Evolutionary conservation across 371 early-diverging fungal species (phyloP).

Genomic region (Batkoa obscura): DNA sequence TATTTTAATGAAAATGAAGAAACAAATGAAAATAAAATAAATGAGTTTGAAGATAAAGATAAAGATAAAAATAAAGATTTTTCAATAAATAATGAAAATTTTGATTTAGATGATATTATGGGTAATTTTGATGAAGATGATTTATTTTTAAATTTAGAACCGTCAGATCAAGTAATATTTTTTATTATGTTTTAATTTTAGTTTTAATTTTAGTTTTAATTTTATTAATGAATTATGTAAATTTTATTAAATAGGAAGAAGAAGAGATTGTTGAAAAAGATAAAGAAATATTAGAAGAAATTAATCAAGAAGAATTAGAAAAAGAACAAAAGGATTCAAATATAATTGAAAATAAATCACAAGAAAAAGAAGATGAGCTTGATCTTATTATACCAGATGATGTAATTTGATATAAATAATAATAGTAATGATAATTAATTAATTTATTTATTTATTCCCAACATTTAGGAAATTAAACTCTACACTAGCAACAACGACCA

Average conservation of each 20-base stretch:
- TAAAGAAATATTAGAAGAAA: no score
- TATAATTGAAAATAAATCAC: no score
- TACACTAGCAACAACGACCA: not conserved
- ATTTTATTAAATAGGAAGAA: no score
- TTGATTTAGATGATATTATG: not conserved
- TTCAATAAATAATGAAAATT: no score
- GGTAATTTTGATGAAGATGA: not conserved
- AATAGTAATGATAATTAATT: no score
- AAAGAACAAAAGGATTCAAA: no score
- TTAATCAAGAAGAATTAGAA: no score
- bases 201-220: not conserved
- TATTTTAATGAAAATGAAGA: not conserved
- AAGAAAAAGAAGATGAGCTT: conserved; percentile 2
- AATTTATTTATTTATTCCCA: conserved; percentile 9
- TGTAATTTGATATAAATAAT: conserved; percentile 20
- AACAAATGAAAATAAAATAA: not conserved
- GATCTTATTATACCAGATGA: conserved; percentile 12
- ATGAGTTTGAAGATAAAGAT: not conserved
- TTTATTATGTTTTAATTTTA: not conserved
- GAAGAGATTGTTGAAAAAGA: no score
- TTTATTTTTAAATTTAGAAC: not conserved
- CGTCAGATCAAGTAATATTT: not conserved
- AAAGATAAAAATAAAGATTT: not conserved
- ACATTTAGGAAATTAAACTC: conserved; percentile 5
- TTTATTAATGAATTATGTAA: conserved; percentile 8